A percentile compares a stretch with the other conserved stretches of the same genome.
Evolutionary conservation across 148 eudicot species (phyloP).

Genomic region (Amaranthus palmeri): DNA sequence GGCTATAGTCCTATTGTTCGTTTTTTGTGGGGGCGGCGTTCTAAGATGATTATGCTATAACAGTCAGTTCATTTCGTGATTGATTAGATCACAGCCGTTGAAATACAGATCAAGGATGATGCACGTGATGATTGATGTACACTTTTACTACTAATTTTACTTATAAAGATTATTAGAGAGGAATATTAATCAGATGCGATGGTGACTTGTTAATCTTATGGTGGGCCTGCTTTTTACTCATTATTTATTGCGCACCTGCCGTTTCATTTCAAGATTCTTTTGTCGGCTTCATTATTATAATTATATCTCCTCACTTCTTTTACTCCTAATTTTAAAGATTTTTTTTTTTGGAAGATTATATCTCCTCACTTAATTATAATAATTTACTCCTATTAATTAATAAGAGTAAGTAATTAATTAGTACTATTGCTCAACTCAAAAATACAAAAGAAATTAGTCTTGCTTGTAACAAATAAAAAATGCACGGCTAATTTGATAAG

Average conservation of each 20-base stretch:
- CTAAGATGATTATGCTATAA: not conserved
- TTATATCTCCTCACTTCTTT: not conserved
- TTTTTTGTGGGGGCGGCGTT: conserved; percentile 11
- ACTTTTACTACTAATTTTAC: not conserved
- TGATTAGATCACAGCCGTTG: conserved; percentile 17
- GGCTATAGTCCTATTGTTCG: too few relatives aligned
- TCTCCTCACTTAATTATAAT: not conserved
- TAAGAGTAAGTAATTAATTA: too few relatives aligned
- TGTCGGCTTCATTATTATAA: not conserved
- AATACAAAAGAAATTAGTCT: too few relatives aligned
- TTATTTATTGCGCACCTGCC: too few relatives aligned
- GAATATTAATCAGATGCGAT: conserved; percentile 4
- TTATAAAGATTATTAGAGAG: not conserved
- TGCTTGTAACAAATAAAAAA: too few relatives aligned
- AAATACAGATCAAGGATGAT: conserved; percentile 2
- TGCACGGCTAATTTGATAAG: too few relatives aligned
- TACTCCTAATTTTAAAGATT: too few relatives aligned
- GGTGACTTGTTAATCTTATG: not conserved
- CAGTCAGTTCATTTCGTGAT: not conserved
- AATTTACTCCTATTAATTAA: not conserved
- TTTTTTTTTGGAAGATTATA: not conserved
- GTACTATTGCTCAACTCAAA: too few relatives aligned
- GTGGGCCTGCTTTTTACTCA: too few relatives aligned
- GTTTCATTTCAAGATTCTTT: too few relatives aligned
- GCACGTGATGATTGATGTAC: conserved; percentile 20